Evolutionary conservation across 345 rosid genomes (phyloP).

Genomic region (Pugionium cornutum): DNA sequence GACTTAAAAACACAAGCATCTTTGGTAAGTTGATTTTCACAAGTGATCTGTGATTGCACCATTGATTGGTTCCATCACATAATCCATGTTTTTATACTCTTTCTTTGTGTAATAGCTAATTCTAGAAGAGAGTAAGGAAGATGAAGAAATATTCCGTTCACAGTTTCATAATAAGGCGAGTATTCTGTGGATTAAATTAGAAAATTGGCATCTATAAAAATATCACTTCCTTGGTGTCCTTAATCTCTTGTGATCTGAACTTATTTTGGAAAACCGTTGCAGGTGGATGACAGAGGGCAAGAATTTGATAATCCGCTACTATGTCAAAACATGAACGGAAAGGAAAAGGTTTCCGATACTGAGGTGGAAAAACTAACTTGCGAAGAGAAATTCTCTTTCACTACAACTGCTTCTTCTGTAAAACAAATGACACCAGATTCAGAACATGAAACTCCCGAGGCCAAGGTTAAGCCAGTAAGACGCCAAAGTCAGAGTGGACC

Average conservation of each 20-base stretch:
- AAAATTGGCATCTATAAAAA: not conserved
- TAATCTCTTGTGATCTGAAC: constrained; percentile 42
- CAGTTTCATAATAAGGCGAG: constrained; percentile 35
- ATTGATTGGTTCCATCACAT: constrained; percentile 20
- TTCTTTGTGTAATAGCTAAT: constrained; percentile 52
- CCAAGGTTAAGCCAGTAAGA: constrained; percentile 56
- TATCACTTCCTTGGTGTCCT: constrained; percentile 21
- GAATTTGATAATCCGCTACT: constrained; percentile 38
- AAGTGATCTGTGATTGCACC: not conserved
- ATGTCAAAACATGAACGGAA: constrained; percentile 46
- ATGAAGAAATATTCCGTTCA: constrained; percentile 44
- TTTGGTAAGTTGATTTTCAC: constrained; percentile 52
- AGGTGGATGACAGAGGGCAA: constrained; percentile 43
- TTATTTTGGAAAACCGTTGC: constrained; percentile 34
- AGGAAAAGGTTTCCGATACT: constrained; percentile 53
- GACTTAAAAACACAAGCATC: constrained; percentile 97
- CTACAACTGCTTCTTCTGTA: constrained; percentile 49
- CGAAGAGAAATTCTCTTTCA: constrained; percentile 44
- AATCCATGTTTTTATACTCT: constrained; percentile 16
- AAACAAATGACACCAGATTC: constrained; percentile 53
- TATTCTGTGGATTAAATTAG: constrained; percentile 13
- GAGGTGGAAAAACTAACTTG: constrained; percentile 45
- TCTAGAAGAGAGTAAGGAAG: constrained; percentile 56
- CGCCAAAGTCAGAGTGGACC: constrained; percentile 94
- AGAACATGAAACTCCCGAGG: constrained; percentile 49